Evolutionary conservation across 257 asterid species (phyloP).

Genomic region (Solanum megistacrolobum): DNA sequence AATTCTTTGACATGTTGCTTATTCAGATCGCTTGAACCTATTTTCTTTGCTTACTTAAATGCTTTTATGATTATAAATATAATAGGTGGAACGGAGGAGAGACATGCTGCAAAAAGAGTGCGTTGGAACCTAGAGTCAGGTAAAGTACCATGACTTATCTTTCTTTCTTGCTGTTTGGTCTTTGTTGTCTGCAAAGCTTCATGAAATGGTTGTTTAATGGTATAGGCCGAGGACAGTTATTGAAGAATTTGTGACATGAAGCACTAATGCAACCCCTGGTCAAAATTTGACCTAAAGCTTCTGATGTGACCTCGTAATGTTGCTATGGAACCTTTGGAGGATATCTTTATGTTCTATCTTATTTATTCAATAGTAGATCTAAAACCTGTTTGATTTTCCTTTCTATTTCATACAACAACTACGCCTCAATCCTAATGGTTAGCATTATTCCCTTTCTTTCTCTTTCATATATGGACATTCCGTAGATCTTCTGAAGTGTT

Average conservation of each 20-base stretch:
- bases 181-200: neutral
- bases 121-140: slow-evolving; percentile 48
- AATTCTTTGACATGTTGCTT: neutral
- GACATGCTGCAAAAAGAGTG: slow-evolving; percentile 29
- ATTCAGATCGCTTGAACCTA: neutral
- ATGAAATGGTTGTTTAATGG: neutral
- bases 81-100: slow-evolving; percentile 30
- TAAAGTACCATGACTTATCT: slow-evolving; percentile 1
- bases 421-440: neutral
- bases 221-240: neutral
- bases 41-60: neutral
- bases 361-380: neutral
- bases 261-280: neutral
- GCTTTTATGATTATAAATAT: slow-evolving; percentile 1
- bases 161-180: neutral
- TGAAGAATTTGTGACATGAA: neutral
- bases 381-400: neutral
- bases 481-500: neutral
- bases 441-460: neutral
- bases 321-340: neutral
- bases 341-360: neutral
- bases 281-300: neutral
- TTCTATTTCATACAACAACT: neutral
- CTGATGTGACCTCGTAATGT: neutral
- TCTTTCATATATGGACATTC: neutral